A percentile compares a stretch with the other conserved stretches of the same genome.
phyloP scores from a whole-genome alignment of 192 early-diverging fungal genomes.

The Coemansia sp. region DNA sequence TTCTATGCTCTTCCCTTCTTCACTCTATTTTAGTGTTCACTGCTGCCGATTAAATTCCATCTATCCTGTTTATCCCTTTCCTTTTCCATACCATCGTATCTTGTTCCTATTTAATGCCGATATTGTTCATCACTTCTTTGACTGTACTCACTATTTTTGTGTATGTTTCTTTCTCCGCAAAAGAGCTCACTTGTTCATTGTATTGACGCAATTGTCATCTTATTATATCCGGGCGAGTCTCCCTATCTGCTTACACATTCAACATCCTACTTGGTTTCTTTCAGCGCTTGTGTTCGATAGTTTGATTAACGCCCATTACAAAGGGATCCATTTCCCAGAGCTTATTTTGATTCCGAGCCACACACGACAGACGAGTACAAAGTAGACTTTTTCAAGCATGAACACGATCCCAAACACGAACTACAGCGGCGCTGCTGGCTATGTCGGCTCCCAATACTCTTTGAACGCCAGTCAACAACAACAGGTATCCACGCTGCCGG shows the following conservation, averaged over 20 bases:
- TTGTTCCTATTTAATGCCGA: neutral
- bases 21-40: neutral
- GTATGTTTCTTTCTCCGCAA: neutral
- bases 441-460: neutral
- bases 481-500: neutral
- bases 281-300: neutral
- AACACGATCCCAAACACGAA: conserved; percentile 5
- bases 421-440: neutral
- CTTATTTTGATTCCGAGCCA: too few species aligned
- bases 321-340: neutral
- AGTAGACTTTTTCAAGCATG: neutral
- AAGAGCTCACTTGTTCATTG: neutral
- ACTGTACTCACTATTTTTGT: neutral
- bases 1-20: neutral
- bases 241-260: neutral
- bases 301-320: neutral
- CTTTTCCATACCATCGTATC: neutral
- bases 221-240: neutral
- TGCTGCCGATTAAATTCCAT: neutral
- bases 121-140: neutral
- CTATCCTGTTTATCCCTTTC: neutral
- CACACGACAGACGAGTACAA: too few species aligned
- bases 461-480: neutral
- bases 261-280: neutral
- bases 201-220: neutral